Conservation (phyloP, 2,329 filamentous ascomycete species). For the Talaromyces islandicus region DNA sequence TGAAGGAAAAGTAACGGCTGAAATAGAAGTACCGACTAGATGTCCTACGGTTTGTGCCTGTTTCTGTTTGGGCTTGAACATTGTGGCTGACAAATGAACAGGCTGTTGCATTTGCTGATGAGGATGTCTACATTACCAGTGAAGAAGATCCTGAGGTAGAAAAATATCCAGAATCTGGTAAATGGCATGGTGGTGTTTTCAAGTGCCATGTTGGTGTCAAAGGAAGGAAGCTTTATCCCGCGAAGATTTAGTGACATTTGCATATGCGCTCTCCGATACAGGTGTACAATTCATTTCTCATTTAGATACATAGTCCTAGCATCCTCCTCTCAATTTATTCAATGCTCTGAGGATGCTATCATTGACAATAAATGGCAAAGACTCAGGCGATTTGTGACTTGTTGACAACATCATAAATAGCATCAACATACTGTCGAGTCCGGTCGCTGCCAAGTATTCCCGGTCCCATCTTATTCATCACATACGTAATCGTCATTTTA, state of each 20-base stretch:
- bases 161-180: slow-evolving; percentile 8
- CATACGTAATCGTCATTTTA: slow-evolving; percentile 39
- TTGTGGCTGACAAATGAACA: not conserved
- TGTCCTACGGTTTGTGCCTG: slow-evolving; percentile 9
- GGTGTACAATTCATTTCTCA: not conserved
- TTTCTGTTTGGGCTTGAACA: not conserved
- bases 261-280: not conserved
- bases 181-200: slow-evolving; percentile 10
- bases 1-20: slow-evolving; percentile 60
- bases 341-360: not conserved
- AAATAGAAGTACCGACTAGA: slow-evolving; percentile 63
- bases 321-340: not conserved
- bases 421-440: slow-evolving; percentile 23
- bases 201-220: slow-evolving; percentile 10
- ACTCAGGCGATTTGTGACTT: not conserved
- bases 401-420: slow-evolving; percentile 24
- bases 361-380: not conserved
- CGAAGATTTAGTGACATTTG: slow-evolving; percentile 1
- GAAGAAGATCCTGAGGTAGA: slow-evolving; percentile 8
- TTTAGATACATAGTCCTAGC: not conserved
- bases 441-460: slow-evolving; percentile 24
- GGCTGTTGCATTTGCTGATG: slow-evolving; percentile 9
- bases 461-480: slow-evolving; percentile 41
- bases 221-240: slow-evolving; percentile 6
- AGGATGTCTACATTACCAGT: slow-evolving; percentile 11